Percentiles rank a stretch among this genome's conserved stretches.
Evolutionary conservation across 441 rosid genomes (phyloP).

Genomic region (Bocquillonia castaneifolia): DNA sequence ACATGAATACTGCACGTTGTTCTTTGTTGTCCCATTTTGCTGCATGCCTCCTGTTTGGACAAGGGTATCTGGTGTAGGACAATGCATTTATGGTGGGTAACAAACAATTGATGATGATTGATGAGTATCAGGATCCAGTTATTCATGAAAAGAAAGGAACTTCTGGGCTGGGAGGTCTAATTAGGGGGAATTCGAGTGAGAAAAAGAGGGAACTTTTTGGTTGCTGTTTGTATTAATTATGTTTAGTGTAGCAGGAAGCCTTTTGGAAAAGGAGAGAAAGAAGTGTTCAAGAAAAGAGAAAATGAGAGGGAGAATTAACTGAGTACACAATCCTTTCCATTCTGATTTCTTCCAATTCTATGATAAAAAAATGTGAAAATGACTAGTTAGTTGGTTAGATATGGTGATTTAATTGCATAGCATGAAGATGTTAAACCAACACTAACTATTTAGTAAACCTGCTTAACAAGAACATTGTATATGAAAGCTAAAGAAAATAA

Average conservation of each 20-base stretch:
- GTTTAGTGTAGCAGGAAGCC: background rate
- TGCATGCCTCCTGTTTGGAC: background rate
- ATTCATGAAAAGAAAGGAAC: background rate
- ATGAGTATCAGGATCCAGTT: background rate
- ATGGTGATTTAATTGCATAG: background rate
- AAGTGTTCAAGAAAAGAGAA: background rate
- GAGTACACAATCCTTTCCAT: background rate
- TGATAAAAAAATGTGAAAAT: background rate
- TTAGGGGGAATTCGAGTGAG: background rate
- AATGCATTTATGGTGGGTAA: background rate
- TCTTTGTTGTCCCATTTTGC: background rate
- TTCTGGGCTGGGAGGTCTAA: background rate
- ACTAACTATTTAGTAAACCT: background rate
- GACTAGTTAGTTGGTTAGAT: background rate
- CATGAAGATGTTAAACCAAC: background rate
- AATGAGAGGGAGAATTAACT: no score
- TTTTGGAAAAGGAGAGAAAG: background rate
- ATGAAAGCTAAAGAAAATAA: no score
- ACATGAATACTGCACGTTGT: background rate
- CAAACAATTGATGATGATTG: background rate
- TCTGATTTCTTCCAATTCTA: background rate
- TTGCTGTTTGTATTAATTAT: background rate
- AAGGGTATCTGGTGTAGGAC: background rate
- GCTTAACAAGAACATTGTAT: background rate
- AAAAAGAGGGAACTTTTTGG: slow-evolving; percentile 4